Conservation (phyloP, 2,329 filamentous ascomycete genomes). For the Aspergillus melleus region DNA sequence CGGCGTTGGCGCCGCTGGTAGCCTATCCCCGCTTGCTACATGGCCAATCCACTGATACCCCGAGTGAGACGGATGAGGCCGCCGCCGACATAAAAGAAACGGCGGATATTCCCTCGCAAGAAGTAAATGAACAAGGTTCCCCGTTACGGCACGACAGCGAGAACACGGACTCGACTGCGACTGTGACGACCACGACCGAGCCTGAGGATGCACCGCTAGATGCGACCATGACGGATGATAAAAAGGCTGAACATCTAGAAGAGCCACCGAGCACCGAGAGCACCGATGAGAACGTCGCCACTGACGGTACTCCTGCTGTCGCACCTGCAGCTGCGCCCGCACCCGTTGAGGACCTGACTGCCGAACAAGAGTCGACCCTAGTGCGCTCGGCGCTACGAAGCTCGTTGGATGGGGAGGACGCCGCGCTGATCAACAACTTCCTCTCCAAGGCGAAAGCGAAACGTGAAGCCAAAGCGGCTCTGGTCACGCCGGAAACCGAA, state of each 20-base stretch:
- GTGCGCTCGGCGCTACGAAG: constrained; percentile 40
- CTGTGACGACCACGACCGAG: neutral
- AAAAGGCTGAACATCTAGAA: constrained; percentile 1
- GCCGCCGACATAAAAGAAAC: constrained; percentile 17
- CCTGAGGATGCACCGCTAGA: constrained; percentile 4
- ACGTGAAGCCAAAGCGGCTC: constrained; percentile 36
- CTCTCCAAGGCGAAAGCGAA: constrained; percentile 44
- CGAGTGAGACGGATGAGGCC: constrained; percentile 8
- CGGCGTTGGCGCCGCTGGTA: constrained; percentile 9
- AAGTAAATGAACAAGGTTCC: neutral
- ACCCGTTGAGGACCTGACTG: constrained; percentile 27
- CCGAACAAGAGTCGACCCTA: constrained; percentile 32
- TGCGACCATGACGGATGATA: constrained; percentile 13
- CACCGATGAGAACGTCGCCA: neutral
- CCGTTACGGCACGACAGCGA: neutral
- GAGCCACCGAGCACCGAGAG: neutral
- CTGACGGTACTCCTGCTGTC: neutral
- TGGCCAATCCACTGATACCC: constrained; percentile 14
- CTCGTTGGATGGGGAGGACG: constrained; percentile 41
- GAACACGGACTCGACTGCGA: neutral
- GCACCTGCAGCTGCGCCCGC: constrained; percentile 9
- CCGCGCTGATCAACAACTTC: constrained; percentile 41
- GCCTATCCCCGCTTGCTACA: constrained; percentile 24
- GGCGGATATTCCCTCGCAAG: constrained; percentile 4
- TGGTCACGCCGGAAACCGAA: constrained; percentile 21